Conservation (phyloP, 2,329 filamentous ascomycete genomes). For the Orbilia javanica region DNA sequence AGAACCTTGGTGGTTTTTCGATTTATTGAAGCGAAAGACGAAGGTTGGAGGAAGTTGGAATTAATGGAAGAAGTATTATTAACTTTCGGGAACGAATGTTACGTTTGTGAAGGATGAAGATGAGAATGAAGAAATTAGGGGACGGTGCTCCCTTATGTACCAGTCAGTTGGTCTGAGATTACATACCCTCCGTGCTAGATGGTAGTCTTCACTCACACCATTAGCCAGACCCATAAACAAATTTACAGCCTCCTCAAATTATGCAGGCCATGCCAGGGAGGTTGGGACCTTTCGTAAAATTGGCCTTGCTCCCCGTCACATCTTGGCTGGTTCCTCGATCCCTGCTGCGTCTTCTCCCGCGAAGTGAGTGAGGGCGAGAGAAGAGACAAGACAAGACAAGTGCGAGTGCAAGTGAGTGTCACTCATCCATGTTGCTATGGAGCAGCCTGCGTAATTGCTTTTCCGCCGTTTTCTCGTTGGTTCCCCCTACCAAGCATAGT, state of each 20-base stretch:
- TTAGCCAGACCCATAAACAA: conserved; percentile 17
- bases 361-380: conserved; percentile 25
- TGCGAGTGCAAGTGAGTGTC: conserved; percentile 36
- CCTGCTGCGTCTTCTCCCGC: conserved; percentile 50
- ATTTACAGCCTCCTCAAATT: conserved; percentile 54
- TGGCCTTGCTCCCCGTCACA: conserved; percentile 50
- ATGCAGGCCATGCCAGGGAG: conserved; percentile 58
- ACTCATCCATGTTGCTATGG: conserved; percentile 57
- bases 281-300: conserved; percentile 56
- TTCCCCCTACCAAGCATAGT: conserved; percentile 24
- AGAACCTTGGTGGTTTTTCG: conserved; percentile 38
- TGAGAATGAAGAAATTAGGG: conserved; percentile 46
- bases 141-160: conserved; percentile 54
- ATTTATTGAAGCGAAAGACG: conserved; percentile 59
- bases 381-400: too few species aligned
- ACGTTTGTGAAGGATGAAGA: conserved; percentile 56
- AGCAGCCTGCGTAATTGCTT: conserved; percentile 37
- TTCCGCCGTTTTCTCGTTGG: conserved; percentile 33
- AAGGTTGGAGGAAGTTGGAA: conserved; percentile 55
- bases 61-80: conserved; percentile 50
- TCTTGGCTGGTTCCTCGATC: conserved; percentile 47
- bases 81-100: conserved; percentile 59
- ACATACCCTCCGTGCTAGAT: too few species aligned
- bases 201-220: conserved; percentile 56
- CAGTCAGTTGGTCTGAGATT: conserved; percentile 30